Base-by-base conservation (phyloP, 129 eudicot genomes). In the Calendula officinalis region DNA sequence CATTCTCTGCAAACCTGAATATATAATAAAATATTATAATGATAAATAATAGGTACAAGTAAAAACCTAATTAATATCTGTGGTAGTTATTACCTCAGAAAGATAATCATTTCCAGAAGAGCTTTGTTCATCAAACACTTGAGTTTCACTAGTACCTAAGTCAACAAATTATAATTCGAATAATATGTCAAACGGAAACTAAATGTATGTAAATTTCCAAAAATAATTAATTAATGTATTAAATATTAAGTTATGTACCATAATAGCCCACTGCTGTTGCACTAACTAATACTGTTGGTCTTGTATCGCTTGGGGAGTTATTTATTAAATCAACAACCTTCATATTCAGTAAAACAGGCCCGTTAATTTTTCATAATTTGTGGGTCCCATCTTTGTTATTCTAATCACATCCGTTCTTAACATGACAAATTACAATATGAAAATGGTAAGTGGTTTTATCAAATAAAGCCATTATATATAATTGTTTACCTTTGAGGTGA, bases 211-310 rank as follows among this genome's bases (percentile, higher is more conserved):
- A 14, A 38, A 33, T 52, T 10, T 11, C 48, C 30, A 12, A n/a
- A 13, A 45, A 52, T 50, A 37, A 8, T 39, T 54, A 17, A 22
- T 40, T 54, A 38, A 14, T 66, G 32, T 9, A 0, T 4, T 5
- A 17, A 37, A 3, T 38, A 22, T 52, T 10, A 51, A 17, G 38
- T 41, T 40, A 44, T 76, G 35, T 84, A 88, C 98, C 98, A 62
- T 92, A 92, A 78, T 92, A 92, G 38, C 98, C 98, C 52, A 92
- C 96, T 22, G 98, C 98, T 41, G 95, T 85, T 47, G 96, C 98
- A 83, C 96, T 92, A 63, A 92, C 81, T 67, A 92, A 78, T 76
- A 92, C 96, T 47, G 42, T 63, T 60, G 96, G 95, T 51, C 96
- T 81, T 72, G 67, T 62, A 35, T 85, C 89, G 67, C 68, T 80